Evolutionary conservation across 2,329 filamentous ascomycete genomes (phyloP), one percentile per base, ranked within the genome.

Genomic region (Blastomyces silverae): DNA sequence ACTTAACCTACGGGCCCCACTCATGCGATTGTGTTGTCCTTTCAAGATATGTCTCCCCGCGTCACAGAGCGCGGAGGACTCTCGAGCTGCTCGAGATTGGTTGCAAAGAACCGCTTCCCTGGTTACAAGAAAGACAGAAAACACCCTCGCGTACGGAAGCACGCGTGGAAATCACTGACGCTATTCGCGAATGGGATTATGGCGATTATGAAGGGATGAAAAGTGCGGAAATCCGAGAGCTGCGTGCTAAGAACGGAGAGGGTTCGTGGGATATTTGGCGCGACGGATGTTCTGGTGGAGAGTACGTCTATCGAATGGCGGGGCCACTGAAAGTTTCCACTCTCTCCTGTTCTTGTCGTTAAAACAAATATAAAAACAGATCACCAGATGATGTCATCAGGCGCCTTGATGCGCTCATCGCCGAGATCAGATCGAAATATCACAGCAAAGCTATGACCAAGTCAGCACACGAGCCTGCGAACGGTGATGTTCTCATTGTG

Each of bases 111-210:
- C 80, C 83, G 1, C 80, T 92, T 20, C 92, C 92, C 0, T 96
- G 91, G 91, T 75, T 82, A 39, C 25, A 34, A 7, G 39, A 63
- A 25, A 37, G 34, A 44, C 72, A 75, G 31, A 74, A 77, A 39
- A 70, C 8, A 20, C 37, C 37, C 8, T n/a, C 83, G 34, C 75
- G 78, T 34, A 89, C 87, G 62, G 72, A 78, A 17, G 88, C 89
- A 8, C 78, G 80, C 34, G 81, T 92, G 28, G 82, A 89, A 71
- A 79, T 91, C 67, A 89, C 87, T 1, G 83, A 90, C 62, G 86
- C 87, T 66, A 86, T 95, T 64, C 84, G 89, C 20, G 90, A 94
- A 75, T 94, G 91, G 91, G 88, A 94, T 77, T 95, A 96, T 73
- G 91, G 90, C 56, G 84, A 89, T 69, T 96, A 95, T 73, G 91